A percentile compares a stretch with the other conserved stretches of the same genome.
Conservation (phyloP, 2,329 filamentous ascomycete species). For the Colletotrichum sp. region DNA sequence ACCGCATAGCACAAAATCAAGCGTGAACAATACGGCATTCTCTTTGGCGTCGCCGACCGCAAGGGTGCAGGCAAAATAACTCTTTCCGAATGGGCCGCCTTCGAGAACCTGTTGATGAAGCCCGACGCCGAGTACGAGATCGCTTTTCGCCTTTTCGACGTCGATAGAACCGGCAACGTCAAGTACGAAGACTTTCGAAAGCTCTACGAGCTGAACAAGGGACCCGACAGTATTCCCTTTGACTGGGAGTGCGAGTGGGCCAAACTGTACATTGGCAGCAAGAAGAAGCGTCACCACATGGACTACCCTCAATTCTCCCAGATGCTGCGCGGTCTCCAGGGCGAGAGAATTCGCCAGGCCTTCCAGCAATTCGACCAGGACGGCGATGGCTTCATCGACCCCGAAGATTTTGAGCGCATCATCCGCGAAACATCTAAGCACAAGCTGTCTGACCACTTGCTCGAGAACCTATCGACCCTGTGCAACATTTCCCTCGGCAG, state of each 20-base stretch:
- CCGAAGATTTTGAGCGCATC: constrained; percentile 95
- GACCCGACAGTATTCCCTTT: constrained; percentile 84
- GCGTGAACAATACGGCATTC: constrained; percentile 91
- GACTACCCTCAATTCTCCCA: constrained; percentile 97
- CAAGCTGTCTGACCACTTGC: constrained; percentile 95
- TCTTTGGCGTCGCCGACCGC: constrained; percentile 91
- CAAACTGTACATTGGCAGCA: constrained; percentile 88
- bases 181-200: constrained; percentile 89
- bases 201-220: constrained; percentile 88
- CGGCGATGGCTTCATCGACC: constrained; percentile 92
- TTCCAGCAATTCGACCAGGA: constrained; percentile 93
- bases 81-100: constrained; percentile 87
- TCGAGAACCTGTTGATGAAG: constrained; percentile 92
- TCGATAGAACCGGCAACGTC: constrained; percentile 81
- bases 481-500: constrained; percentile 92
- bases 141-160: constrained; percentile 94
- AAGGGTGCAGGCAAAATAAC: constrained; percentile 74
- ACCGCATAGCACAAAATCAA: constrained; percentile 91
- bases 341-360: constrained; percentile 93
- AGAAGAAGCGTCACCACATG: constrained; percentile 86
- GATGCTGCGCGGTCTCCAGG: constrained; percentile 95
- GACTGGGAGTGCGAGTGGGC: constrained; percentile 99
- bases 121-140: constrained; percentile 99
- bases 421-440: constrained; percentile 91
- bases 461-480: constrained; percentile 88